A percentile compares a stretch with the other conserved stretches of the same genome.
Conservation (phyloP, 176 grass and related monocot genomes). For the Cymbopogon citratus region DNA sequence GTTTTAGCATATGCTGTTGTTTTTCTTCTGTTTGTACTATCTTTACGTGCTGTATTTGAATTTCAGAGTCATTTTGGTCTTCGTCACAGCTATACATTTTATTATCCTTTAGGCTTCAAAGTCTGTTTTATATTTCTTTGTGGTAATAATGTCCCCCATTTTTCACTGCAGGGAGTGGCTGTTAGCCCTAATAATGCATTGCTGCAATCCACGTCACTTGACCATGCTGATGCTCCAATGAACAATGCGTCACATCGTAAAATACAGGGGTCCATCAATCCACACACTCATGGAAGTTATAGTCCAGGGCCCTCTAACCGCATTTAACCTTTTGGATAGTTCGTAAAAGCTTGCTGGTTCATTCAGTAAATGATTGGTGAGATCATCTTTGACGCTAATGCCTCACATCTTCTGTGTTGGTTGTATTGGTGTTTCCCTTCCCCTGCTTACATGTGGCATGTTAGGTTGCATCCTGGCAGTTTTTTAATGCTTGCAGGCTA, state of each 20-base stretch:
- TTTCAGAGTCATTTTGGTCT: background rate
- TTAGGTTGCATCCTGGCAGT: slow-evolving; percentile 8
- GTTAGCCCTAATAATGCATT: slow-evolving; percentile 32
- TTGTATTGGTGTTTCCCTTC: slow-evolving; percentile 7
- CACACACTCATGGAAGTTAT: slow-evolving; percentile 4
- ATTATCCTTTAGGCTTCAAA: background rate
- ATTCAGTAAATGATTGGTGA: slow-evolving; percentile 28
- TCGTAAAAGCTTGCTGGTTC: background rate
- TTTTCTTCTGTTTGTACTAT: background rate
- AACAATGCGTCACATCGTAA: slow-evolving; percentile 9
- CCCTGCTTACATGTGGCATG: background rate
- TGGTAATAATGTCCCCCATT: slow-evolving; percentile 1
- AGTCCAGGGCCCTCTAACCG: slow-evolving; percentile 37
- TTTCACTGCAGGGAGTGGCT: slow-evolving; percentile 37
- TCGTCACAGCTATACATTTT: background rate
- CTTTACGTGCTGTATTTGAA: background rate
- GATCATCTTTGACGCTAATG: slow-evolving; percentile 12
- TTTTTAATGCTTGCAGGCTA: background rate
- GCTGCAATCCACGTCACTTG: slow-evolving; percentile 37
- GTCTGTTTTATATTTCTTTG: background rate
- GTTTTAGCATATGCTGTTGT: background rate
- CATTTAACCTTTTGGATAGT: slow-evolving; percentile 31
- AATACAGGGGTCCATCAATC: slow-evolving; percentile 6
- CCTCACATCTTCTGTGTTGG: slow-evolving; percentile 14
- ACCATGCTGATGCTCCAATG: slow-evolving; percentile 17